Percentiles rank a stretch among this genome's conserved stretches.
Conservation (phyloP, 164 flowering plant species). For the Piper betle region DNA sequence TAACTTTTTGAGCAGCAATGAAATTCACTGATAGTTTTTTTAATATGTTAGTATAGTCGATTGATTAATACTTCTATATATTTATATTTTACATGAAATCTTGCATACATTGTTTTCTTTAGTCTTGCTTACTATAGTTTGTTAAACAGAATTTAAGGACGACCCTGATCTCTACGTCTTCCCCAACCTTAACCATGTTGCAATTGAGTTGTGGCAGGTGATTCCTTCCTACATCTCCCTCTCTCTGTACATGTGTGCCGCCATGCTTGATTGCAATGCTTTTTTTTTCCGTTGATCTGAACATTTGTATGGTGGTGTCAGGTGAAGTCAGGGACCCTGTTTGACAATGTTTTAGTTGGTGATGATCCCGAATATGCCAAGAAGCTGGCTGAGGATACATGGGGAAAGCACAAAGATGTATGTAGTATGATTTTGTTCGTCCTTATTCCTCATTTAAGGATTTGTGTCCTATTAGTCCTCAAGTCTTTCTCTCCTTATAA, state of each 20-base stretch:
- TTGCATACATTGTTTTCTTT: neutral
- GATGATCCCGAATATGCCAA: constrained; percentile 80
- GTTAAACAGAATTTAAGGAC: constrained; percentile 36
- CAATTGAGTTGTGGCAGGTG: constrained; percentile 58
- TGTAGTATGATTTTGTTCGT: neutral
- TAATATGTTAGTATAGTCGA: no score
- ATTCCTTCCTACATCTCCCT: no score
- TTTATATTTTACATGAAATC: no score
- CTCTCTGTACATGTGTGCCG: neutral
- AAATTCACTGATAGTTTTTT: no score
- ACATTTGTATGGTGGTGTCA: neutral
- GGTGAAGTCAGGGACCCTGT: constrained; percentile 55
- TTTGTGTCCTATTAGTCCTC: neutral
- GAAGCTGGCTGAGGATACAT: constrained; percentile 44
- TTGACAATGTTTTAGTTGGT: constrained; percentile 59
- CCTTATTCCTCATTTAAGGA: neutral
- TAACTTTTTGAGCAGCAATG: no score
- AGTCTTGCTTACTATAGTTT: neutral
- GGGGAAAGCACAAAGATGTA: constrained; percentile 35
- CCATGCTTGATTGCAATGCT: no score
- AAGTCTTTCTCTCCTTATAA: neutral
- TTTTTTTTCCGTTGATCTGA: neutral
- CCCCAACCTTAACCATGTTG: constrained; percentile 37
- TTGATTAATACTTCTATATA: no score
- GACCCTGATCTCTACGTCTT: constrained; percentile 49